Evolutionary conservation across 176 grass and related monocot species (phyloP).

Genomic region (Tillandsia leiboldiana): DNA sequence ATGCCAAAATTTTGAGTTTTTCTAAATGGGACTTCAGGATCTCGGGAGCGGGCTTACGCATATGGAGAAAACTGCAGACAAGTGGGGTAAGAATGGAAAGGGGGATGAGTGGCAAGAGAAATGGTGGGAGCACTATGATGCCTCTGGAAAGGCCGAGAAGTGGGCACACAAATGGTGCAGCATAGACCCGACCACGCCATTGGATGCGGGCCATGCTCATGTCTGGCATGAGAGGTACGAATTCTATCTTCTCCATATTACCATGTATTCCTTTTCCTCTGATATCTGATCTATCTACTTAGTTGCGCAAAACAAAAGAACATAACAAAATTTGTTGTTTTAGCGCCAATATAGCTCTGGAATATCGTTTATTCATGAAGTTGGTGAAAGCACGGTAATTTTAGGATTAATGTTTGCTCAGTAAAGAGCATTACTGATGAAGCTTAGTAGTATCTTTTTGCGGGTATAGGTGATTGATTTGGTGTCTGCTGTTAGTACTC

Average conservation of each 20-base stretch:
- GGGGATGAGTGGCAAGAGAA: constrained; percentile 93
- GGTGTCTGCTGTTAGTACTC: neutral
- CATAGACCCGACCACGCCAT: constrained; percentile 68
- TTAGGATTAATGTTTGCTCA: neutral
- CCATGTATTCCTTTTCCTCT: neutral
- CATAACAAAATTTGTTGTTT: neutral
- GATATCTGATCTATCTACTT: neutral
- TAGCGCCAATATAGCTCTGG: neutral
- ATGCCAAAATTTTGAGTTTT: neutral
- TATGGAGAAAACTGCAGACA: constrained; percentile 98
- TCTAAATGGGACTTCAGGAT: constrained; percentile 37
- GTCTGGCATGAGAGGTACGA: constrained; percentile 98
- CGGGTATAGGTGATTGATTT: neutral
- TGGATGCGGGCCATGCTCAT: constrained; percentile 95
- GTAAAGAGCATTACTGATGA: neutral
- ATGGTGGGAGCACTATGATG: constrained; percentile 91
- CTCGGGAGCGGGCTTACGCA: constrained; percentile 46
- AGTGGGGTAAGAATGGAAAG: constrained; percentile 87
- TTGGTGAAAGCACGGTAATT: neutral
- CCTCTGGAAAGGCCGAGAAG: constrained; percentile 64
- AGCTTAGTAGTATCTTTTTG: neutral
- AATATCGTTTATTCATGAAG: neutral
- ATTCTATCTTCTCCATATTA: neutral
- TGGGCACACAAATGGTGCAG: constrained; percentile 97
- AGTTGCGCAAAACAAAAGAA: neutral